Conservation (phyloP, 306 rosid genomes). For the Senna tora region DNA sequence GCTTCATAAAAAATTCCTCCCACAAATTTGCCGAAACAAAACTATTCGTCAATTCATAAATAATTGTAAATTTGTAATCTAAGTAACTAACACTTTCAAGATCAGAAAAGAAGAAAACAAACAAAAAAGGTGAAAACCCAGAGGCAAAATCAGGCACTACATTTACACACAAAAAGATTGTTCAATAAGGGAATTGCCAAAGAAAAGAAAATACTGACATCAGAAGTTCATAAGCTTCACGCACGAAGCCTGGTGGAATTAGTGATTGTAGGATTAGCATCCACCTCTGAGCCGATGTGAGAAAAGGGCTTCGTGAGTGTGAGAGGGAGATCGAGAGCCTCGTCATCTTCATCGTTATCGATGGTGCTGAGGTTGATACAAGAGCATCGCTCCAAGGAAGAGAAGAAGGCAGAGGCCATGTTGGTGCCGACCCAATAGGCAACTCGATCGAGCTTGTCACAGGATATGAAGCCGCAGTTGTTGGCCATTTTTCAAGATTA, state of each 20-base stretch:
- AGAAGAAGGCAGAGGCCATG: slow-evolving; percentile 53
- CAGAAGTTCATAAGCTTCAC: too few species aligned
- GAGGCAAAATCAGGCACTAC: not conserved
- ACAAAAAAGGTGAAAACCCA: too few species aligned
- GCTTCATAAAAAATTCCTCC: too few species aligned
- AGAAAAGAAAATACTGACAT: too few species aligned
- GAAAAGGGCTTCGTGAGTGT: slow-evolving; percentile 26
- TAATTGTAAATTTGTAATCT: too few species aligned
- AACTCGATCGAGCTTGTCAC: slow-evolving; percentile 45
- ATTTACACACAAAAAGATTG: not conserved
- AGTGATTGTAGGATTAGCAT: not conserved
- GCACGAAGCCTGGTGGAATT: too few species aligned
- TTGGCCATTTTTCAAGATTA: slow-evolving; percentile 24
- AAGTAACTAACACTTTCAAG: not conserved
- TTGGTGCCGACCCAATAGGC: slow-evolving; percentile 49
- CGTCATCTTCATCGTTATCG: slow-evolving; percentile 47
- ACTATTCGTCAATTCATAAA: too few species aligned
- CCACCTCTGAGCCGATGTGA: not conserved
- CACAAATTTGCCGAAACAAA: too few species aligned
- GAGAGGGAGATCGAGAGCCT: slow-evolving; percentile 32
- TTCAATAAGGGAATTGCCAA: not conserved
- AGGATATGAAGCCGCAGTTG: slow-evolving; percentile 44
- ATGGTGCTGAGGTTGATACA: slow-evolving; percentile 55
- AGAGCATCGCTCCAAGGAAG: slow-evolving; percentile 60
- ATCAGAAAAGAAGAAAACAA: too few species aligned